Conservation (phyloP, 2,329 filamentous ascomycete species). For the Cladophialophora yegresii region DNA sequence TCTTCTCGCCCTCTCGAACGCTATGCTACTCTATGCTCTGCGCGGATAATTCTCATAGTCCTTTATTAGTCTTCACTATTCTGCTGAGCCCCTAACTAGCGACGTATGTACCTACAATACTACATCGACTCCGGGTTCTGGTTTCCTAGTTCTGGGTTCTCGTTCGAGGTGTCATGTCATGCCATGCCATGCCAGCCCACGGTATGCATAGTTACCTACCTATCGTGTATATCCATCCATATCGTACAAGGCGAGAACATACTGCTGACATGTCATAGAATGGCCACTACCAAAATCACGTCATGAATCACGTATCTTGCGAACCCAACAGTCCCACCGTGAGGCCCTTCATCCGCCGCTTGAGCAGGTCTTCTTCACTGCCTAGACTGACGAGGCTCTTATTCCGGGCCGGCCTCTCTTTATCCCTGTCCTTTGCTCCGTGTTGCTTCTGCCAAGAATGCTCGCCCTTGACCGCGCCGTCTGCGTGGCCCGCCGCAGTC, state of each 20-base stretch:
- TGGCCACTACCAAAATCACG: background rate
- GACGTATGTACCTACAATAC: no score
- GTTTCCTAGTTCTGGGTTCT: background rate
- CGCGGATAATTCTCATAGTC: no score
- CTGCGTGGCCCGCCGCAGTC: background rate
- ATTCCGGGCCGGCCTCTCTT: constrained; percentile 39
- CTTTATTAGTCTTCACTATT: no score
- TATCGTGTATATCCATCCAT: background rate
- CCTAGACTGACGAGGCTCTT: constrained; percentile 56
- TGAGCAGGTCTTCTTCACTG: constrained; percentile 60
- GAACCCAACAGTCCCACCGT: constrained; percentile 55
- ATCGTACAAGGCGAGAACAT: background rate
- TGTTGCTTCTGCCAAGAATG: constrained; percentile 18
- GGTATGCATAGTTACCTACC: background rate
- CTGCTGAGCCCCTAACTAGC: no score
- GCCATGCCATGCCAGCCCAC: no score
- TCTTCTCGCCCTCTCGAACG: no score
- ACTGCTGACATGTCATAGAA: background rate
- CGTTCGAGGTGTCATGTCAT: background rate
- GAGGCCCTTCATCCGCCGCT: constrained; percentile 58
- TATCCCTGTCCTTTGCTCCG: constrained; percentile 25
- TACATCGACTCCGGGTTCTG: no score
- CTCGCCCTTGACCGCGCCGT: constrained; percentile 8
- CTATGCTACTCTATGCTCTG: no score
- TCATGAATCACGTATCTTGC: constrained; percentile 1